These are phyloP conservation scores for Picochlorum costavermella DNA, from an alignment of 139 green algal genomes.

Conservation along the genomic window DNA sequence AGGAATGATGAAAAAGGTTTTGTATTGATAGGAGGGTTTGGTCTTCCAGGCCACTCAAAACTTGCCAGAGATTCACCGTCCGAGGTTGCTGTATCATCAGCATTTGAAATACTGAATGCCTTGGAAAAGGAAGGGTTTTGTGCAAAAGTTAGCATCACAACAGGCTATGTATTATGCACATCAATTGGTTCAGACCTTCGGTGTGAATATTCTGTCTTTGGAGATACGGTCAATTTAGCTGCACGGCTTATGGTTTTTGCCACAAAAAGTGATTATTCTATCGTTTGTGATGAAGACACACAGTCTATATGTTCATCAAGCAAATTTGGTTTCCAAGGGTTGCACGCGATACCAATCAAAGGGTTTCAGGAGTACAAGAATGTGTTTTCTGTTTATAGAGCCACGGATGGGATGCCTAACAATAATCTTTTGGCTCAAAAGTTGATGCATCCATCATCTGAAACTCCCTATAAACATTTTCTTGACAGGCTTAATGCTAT, in stretches of 20 bases:
- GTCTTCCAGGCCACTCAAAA: constrained; percentile 62
- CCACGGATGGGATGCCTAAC: no score
- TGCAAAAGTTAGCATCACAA: constrained; percentile 57
- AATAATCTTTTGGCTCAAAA: no score
- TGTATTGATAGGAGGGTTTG: constrained; percentile 71
- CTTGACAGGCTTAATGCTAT: no score
- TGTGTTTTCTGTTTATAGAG: not conserved
- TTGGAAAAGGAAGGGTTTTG: not conserved
- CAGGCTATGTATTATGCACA: constrained; percentile 69
- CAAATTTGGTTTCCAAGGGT: not conserved
- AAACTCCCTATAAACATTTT: no score
- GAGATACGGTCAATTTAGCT: constrained; percentile 75
- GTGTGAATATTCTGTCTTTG: constrained; percentile 80
- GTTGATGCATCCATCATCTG: no score
- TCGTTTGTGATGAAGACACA: not conserved
- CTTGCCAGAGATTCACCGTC: constrained; percentile 31
- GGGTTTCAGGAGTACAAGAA: not conserved
- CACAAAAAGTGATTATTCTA: constrained; percentile 26
- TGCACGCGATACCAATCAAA: not conserved
- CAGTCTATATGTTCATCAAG: not conserved
- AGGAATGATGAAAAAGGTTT: constrained; percentile 85
- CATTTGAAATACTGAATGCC: constrained; percentile 3
- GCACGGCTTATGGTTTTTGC: constrained; percentile 62
- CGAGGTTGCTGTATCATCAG: not conserved
- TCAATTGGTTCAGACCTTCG: constrained; percentile 61